Evolutionary conservation across 139 green algal species (phyloP), one percentile per base, ranked within the genome.

Genomic region (Chlorella ohadii): DNA sequence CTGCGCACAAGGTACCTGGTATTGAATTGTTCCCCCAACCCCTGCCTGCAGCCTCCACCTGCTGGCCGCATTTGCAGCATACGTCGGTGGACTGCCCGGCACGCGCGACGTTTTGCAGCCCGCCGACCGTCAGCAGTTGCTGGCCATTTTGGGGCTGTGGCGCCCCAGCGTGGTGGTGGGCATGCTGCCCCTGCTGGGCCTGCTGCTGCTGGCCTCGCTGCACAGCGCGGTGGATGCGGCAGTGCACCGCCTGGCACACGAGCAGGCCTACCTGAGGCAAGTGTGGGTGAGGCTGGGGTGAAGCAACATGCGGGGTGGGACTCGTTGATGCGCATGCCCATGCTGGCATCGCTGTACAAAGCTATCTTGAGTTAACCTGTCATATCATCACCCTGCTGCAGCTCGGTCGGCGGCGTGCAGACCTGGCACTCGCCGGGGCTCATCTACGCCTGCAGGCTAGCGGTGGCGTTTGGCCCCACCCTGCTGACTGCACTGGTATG

Each of bases 111-210:
- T 72, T 28, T 68, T 89, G 39, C 78, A 88, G 39, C 81, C 76
- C 23, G 11, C n/a, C 12, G 9, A 41, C 4, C 20, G 38, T 22
- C n/a, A 80, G 28, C 19, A 12, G 12, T 47, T 72, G 19, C 64
- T 91, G 75, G 1, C 55, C 25, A 9, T 68, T 0, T n/a, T 91
- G n/a, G 88, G 88, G 6, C 25, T 87, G 61, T 80, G 77, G 85
- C 44, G 84, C 12, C 81, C 82, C 2, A 28, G n/a, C 23, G 19
- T 82, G 39, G 23, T n/a, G 5, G 25, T 6, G 3, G 73, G 31
- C 55, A 87, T 92, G 74, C 70, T 88, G 28, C 86, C 88, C 34
- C 56, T 90, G 31, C 65, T 90, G 28, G 66, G 65, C 13, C 36
- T 79, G 9, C 68, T 92, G 36, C 72, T 89, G 33, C n/a, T 88